Base-by-base conservation (phyloP, 805 yeast genomes). In the Ogataea glucozyma region DNA sequence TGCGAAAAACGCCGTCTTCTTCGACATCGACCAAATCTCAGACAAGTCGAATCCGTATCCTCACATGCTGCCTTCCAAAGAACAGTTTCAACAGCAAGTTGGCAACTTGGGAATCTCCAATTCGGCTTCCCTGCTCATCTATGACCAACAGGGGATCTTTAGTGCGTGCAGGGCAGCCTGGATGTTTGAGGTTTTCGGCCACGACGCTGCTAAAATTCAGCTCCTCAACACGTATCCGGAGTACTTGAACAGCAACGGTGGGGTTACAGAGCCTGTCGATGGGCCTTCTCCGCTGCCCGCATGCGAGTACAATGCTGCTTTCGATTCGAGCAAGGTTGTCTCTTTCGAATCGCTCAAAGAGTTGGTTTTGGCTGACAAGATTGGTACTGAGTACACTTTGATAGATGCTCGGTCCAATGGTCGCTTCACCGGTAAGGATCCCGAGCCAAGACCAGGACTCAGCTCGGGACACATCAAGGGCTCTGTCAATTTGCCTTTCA, bases 81-180 rank as follows among this genome's bases (percentile, higher is more conserved):
- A 65, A 1, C 72, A 70, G 3, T 91, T 88, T 63, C 77, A 78
- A 39, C 35, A 55, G 4, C 73, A 76, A 12, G 70, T 82, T 53
- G 64, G 75, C 9, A 57, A 73, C 12, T 62, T 88, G 45, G 93
- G 93, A 1, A 57, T 87, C 21, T 50, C 57, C 3, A 66, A 66
- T 19, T 65, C 69, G 38, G 93, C 90, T 51, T 66, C 70, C 11
- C 59, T 93, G 29, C 83, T 93, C 9, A 78, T 93, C 10, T 93
- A 93, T 62, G 99, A 93, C 64, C 81, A 81, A 51, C 74, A 76
- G 37, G 96, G 96, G 2, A 81, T 85, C 49, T 88, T 91, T 62
- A 82, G 95, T 31, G 80, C 90, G 2, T 96, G 97, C 27, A 75
- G 99, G 52, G 95, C 86, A 13, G 90, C 89, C 0, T 93, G 97